Percentiles rank a stretch among this genome's conserved stretches.
Conservation (phyloP, 257 asterid species). For the Nicotiana tabacum region DNA sequence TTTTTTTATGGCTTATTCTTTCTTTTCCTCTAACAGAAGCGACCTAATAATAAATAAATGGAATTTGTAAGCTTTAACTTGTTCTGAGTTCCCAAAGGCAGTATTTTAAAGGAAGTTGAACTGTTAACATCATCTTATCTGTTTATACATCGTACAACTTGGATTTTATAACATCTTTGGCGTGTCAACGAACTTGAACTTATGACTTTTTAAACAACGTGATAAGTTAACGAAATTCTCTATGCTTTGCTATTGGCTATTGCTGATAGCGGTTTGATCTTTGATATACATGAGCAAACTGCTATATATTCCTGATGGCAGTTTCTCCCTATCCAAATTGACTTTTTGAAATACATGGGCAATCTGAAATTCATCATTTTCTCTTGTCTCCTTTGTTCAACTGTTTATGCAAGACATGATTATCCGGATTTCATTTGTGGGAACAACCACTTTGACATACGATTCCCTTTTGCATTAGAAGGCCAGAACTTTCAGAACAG, state of each 20-base stretch:
- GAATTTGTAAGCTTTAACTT: neutral
- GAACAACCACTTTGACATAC: conserved; percentile 14
- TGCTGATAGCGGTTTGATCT: neutral
- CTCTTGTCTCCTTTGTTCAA: conserved; percentile 19
- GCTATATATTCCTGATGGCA: neutral
- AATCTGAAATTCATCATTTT: conserved; percentile 21
- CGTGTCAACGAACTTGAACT: neutral
- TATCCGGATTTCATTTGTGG: conserved; percentile 26
- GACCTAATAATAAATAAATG: neutral
- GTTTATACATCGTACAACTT: neutral
- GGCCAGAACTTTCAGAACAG: conserved; percentile 29
- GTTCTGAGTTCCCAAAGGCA: neutral
- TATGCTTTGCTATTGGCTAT: neutral
- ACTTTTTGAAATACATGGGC: conserved; percentile 37
- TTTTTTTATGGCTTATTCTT: neutral
- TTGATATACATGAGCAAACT: neutral
- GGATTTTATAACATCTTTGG: neutral
- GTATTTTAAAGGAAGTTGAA: neutral
- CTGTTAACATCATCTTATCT: conserved; percentile 1
- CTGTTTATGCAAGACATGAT: conserved; percentile 27
- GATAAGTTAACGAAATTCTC: neutral
- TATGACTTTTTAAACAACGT: neutral
- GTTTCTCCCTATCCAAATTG: neutral
- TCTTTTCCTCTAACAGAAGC: neutral
- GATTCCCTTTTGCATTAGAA: conserved; percentile 43